Base-by-base conservation (phyloP, 495 filamentous ascomycete genomes). In the Lophiostoma macrostomum region DNA sequence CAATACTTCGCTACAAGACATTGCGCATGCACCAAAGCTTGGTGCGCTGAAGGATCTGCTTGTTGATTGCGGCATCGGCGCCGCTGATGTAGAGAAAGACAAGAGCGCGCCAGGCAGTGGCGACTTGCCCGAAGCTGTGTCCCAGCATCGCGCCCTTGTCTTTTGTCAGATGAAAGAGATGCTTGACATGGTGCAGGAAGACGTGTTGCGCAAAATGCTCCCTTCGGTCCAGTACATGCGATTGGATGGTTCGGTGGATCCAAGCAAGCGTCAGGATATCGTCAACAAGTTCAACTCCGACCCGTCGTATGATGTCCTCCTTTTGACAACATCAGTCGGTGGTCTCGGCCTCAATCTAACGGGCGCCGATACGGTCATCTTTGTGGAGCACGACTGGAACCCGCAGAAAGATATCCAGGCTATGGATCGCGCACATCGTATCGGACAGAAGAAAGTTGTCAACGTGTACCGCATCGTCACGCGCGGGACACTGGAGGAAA, bases 131-230 rank as follows among this genome's bases (percentile, higher is more conserved):
- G 85, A 76, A 67, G 91, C 88, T 38, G 91, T 97, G 67, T 91
- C 88, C 57, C 93, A 90, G 4, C 93, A 98, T 60, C 87, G 93
- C 34, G 94, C 94, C 1, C 80, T 98, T 44, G 86, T 98, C 60
- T 98, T 98, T 76, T 98, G 91, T 63, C 93, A 98, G 66, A 94
- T 97, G 87, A 96, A 96, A 67, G 94, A 97, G 68, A 98, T 97
- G 94, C 75, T 97, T 16, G 94, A 97, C 67, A 96, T 97, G 76
- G 94, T 98, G 10, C 90, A 96, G 64, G 86, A 85, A 55, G 86
- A 90, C 39, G 93, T 98, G 5, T 72, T 98, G 13, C 86, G 86
- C 60, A 83, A 84, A 54, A 76, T 95, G 60, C 80, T 98, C 7
- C 91, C 94, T 1, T 85, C 83, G 4, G 88, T 93, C 4, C 87